These are phyloP conservation scores for Cryptococcus sp. DNA, from an alignment of 1,284 basidiomycete species.

Conservation along the genomic window DNA sequence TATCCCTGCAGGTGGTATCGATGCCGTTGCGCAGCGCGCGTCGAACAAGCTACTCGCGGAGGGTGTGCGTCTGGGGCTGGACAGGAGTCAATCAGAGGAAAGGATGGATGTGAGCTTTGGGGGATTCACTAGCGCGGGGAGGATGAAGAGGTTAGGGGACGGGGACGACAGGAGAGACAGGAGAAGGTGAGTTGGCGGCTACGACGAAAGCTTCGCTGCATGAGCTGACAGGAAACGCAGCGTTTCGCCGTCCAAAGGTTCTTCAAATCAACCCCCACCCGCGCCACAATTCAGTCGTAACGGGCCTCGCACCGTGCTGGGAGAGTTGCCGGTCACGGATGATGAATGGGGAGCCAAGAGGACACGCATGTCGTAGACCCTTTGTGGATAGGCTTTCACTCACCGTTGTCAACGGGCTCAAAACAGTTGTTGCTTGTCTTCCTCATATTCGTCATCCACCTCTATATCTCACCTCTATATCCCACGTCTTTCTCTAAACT, in stretches of 20 bases:
- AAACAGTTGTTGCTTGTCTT: background rate
- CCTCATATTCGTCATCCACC: background rate
- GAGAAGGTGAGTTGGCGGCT: slow-evolving; percentile 23
- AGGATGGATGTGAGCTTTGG: slow-evolving; percentile 13
- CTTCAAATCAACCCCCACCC: background rate
- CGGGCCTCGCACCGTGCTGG: slow-evolving; percentile 21
- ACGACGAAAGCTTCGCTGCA: background rate
- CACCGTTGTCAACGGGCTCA: too few relatives aligned
- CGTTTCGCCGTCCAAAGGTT: slow-evolving; percentile 10
- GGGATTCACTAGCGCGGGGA: slow-evolving; percentile 38
- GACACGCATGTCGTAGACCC: slow-evolving; percentile 11
- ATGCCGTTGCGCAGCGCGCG: slow-evolving; percentile 27
- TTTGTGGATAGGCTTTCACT: background rate
- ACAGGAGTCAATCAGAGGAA: slow-evolving; percentile 14
- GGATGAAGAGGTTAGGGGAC: slow-evolving; percentile 28
- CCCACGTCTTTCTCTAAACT: too few relatives aligned
- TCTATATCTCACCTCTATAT: too few relatives aligned
- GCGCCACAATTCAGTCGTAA: slow-evolving; percentile 1
- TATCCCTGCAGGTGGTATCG: slow-evolving; percentile 34
- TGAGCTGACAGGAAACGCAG: slow-evolving; percentile 2
- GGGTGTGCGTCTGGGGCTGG: slow-evolving; percentile 14
- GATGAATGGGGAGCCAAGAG: slow-evolving; percentile 24
- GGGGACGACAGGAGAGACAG: slow-evolving; percentile 14
- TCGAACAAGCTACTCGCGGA: slow-evolving; percentile 14
- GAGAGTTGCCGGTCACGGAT: slow-evolving; percentile 17